Conservation (phyloP, 257 asterid genomes). For the Prunella vulgaris region DNA sequence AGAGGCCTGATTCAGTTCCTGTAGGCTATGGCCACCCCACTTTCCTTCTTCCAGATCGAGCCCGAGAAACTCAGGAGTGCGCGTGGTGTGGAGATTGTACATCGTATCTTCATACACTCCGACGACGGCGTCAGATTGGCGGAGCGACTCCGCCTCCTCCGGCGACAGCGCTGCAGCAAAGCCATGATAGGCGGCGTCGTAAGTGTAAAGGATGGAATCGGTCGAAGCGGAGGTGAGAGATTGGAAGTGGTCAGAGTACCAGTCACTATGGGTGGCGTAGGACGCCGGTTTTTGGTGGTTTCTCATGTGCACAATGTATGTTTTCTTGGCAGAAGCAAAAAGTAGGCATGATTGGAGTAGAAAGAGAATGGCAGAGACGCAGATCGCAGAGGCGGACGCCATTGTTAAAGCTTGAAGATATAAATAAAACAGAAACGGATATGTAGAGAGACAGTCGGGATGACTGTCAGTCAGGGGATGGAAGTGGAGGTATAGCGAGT, state of each 20-base stretch:
- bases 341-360: conserved; percentile 28
- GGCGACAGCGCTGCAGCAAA: conserved; percentile 40
- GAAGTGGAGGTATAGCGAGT: not conserved
- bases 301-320: conserved; percentile 48
- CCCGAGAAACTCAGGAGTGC: conserved; percentile 51
- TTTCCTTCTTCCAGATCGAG: conserved; percentile 28
- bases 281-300: conserved; percentile 29
- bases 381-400: conserved; percentile 18
- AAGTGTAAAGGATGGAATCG: conserved; percentile 40
- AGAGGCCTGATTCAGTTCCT: conserved; percentile 42
- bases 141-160: conserved; percentile 38
- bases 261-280: conserved; percentile 36
- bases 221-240: conserved; percentile 35
- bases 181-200: conserved; percentile 41
- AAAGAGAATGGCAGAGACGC: not conserved
- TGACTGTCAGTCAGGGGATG: conserved; percentile 24
- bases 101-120: conserved; percentile 45
- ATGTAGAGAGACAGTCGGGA: conserved; percentile 15
- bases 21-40: conserved; percentile 35
- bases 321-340: conserved; percentile 18
- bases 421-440: not conserved
- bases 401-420: conserved; percentile 15
- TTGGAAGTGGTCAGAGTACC: conserved; percentile 46
- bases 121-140: conserved; percentile 39
- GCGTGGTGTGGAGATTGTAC: conserved; percentile 53